These are phyloP conservation scores for Baudoinia panamericana DNA, from an alignment of 495 filamentous ascomycete genomes.

Conservation along the genomic window DNA sequence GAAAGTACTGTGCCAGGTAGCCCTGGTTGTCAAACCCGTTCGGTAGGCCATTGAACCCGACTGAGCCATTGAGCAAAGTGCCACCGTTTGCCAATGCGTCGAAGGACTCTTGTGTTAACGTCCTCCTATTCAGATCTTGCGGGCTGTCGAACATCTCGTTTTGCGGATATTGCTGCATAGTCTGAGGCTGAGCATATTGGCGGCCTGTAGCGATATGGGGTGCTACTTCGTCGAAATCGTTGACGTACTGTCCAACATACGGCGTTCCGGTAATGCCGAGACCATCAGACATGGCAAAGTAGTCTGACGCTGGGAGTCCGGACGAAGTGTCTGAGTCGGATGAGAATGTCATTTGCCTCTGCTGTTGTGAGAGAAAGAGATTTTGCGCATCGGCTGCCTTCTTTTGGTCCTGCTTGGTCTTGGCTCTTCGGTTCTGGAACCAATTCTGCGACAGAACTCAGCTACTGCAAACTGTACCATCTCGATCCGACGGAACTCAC, in stretches of 20 bases:
- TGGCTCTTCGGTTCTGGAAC: slow-evolving; percentile 35
- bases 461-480: neutral
- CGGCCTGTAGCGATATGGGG: too few species aligned
- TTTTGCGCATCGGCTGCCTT: slow-evolving; percentile 18
- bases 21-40: slow-evolving; percentile 6
- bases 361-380: slow-evolving; percentile 3
- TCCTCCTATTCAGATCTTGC: slow-evolving; percentile 16
- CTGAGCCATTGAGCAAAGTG: neutral
- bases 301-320: slow-evolving; percentile 7
- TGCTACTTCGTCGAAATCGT: too few species aligned
- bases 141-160: slow-evolving; percentile 14
- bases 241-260: slow-evolving; percentile 14
- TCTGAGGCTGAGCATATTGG: too few species aligned
- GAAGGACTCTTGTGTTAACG: slow-evolving; percentile 19
- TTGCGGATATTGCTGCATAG: neutral
- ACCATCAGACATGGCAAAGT: slow-evolving; percentile 9
- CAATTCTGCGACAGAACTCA: slow-evolving; percentile 28
- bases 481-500: slow-evolving; percentile 19
- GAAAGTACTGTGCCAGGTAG: slow-evolving; percentile 6
- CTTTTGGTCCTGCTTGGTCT: slow-evolving; percentile 33
- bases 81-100: slow-evolving; percentile 12
- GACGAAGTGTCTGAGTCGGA: slow-evolving; percentile 16
- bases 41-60: neutral
- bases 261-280: neutral
- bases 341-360: neutral